These are phyloP conservation scores for Stenogyne calaminthoides DNA, from an alignment of 305 asterid species.

Conservation along the genomic window DNA sequence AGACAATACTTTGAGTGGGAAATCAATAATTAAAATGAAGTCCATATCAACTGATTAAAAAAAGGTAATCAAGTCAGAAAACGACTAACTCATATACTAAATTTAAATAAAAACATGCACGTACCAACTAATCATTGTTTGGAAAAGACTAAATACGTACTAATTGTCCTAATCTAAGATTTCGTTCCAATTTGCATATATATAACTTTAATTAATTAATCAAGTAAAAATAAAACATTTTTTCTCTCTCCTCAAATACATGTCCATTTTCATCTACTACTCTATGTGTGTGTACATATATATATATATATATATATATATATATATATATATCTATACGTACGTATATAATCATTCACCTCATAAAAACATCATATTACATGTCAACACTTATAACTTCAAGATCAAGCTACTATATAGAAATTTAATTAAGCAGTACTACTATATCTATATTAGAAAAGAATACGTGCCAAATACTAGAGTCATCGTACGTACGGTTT, in stretches of 20 bases:
- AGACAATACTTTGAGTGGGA: conserved; percentile 35
- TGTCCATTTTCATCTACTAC: not conserved
- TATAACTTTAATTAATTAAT: not conserved
- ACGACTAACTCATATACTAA: not conserved
- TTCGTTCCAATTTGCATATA: not conserved
- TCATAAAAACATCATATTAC: conserved; percentile 34
- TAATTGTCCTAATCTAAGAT: conserved; percentile 16
- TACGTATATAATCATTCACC: not conserved
- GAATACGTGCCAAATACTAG: not conserved
- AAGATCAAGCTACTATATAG: conserved; percentile 8
- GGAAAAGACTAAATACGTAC: conserved; percentile 13
- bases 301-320: not conserved
- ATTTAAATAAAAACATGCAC: not conserved
- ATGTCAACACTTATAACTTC: conserved; percentile 21
- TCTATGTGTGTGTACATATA: not conserved
- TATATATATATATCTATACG: not conserved
- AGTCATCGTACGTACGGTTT: not conserved
- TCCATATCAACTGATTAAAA: conserved; percentile 20
- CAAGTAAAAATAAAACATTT: not conserved
- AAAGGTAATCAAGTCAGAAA: not conserved
- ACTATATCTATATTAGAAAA: not conserved
- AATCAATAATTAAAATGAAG: conserved; percentile 12
- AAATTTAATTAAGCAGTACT: not conserved
- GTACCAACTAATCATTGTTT: conserved; percentile 26
- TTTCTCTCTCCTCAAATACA: not conserved